Conservation (phyloP, 176 grass and related monocot species). For the Areca catechu region DNA sequence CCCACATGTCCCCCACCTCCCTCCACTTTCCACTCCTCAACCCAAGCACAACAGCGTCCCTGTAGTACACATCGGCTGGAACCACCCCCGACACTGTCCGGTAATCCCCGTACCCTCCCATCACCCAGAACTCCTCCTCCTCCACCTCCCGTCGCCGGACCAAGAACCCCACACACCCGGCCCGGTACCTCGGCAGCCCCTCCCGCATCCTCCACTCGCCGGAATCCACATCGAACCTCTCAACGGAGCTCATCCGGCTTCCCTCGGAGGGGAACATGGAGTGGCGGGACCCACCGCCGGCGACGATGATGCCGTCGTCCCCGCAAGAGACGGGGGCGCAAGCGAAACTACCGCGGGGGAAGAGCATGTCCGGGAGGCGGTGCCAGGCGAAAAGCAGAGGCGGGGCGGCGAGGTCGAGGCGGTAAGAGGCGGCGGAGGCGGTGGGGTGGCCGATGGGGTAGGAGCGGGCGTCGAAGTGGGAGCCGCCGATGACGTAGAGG, state of each 20-base stretch:
- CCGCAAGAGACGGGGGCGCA: conserved; percentile 21
- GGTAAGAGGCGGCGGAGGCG: conserved; percentile 42
- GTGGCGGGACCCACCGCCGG: conserved; percentile 78
- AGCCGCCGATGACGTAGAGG: conserved; percentile 72
- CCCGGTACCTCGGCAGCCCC: conserved; percentile 54
- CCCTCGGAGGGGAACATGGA: conserved; percentile 58
- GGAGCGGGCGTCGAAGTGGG: conserved; percentile 70
- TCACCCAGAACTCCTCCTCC: conserved; percentile 94
- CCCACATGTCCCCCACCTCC: conserved; percentile 73
- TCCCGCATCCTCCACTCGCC: conserved; percentile 37
- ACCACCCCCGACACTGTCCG: conserved; percentile 58
- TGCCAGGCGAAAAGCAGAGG: conserved; percentile 40
- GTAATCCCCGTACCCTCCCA: conserved; percentile 77
- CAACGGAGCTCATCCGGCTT: conserved; percentile 52
- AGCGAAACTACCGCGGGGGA: conserved; percentile 69
- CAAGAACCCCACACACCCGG: conserved; percentile 64
- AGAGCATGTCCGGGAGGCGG: conserved; percentile 53
- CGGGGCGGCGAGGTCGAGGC: conserved; percentile 40
- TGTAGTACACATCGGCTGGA: conserved; percentile 59
- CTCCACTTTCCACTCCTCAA: conserved; percentile 67
- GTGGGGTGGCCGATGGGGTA: conserved; percentile 64
- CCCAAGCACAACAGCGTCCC: conserved; percentile 59
- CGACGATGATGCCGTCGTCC: conserved; percentile 33
- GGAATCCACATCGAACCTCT: conserved; percentile 34
- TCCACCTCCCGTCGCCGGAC: conserved; percentile 9